Evolutionary conservation across 257 asterid genomes (phyloP), one percentile per base, ranked within the genome.

Genomic region (Solanum arcanum): DNA sequence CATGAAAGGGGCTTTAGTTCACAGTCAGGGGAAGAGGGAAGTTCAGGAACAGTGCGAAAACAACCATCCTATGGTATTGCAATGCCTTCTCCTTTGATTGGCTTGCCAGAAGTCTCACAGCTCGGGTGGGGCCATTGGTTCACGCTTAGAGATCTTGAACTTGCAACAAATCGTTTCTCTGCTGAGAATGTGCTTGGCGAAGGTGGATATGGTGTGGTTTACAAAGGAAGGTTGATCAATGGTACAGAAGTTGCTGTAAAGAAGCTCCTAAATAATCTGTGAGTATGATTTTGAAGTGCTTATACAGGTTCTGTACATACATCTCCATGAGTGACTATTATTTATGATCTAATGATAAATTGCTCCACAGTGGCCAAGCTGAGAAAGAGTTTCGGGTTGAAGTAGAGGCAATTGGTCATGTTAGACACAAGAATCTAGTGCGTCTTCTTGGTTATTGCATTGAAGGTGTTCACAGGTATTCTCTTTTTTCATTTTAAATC

Each of bases 81-180:
- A 12, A 91, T 91, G 95, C 90, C 99, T 3, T 95, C 98, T 80
- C 99, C 99, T 88, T 91, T 95, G 69, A 82, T 92, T 89, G 99
- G 99, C 62, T 92, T 97, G 96, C 98, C 98, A 0, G 99, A 97
- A 90, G 60, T 92, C 59, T 97, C 99, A 69, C 99, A 97, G 89
- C 98, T 97, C 84, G 99, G 99, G 41, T 97, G 99, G 99, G 99
- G 99, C 85, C 99, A 95, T 89, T 97, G 99, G 99, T 97, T 97
- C 94, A 95, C 98, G 1, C 99, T 95, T 42, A 88, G 99, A 89
- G 99, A 97, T 89, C 99, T 97, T 80, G 96, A 94, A 85, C 87
- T 91, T 81, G 99, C 99, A 21, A 97, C 99, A 0, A 92, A 87
- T 74, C 94, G 97, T 42, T 97, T 97, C 91, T 90, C 97, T 20